Base-by-base conservation (phyloP, 805 yeast genomes). In the Wickerhamiella siamensis region DNA sequence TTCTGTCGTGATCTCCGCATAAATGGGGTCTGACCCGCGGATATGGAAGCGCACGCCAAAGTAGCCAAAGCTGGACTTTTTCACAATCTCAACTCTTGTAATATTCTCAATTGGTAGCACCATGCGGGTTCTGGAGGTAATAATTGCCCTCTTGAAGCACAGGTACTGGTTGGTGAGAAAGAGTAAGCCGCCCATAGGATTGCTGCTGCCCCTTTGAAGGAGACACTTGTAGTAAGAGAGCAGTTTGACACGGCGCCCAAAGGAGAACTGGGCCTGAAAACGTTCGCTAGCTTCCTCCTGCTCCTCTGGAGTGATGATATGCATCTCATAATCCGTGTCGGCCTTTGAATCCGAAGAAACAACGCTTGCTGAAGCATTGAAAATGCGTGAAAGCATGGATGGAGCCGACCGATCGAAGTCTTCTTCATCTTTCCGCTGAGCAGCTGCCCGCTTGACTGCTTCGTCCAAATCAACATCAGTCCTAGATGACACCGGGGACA, bases 91-190 rank as follows among this genome's bases (percentile, higher is more conserved):
- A 2, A 36, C 38, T 4, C n/a, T 24, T 4, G 31, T 18, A 21
- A 88, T 63, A 51, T 83, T 93, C 4, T 54, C 53, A 32, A 81
- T 61, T 0, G 97, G 97, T 6, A 88, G 59, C 5, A 86, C 73
- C 94, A 88, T 83, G 43, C 73, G 73, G 1, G 94, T 80, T 31
- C 72, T 71, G 0, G 80, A 68, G 0, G 93, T 91, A 0, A 93
- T 93, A 3, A 83, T 53, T 31, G 83, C 63, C 31, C 94, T 78
- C 46, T 91, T 66, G 60, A 81, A 88, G 48, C 94, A 87, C n/a
- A 88, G 55, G 43, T 71, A 73, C 24, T 67, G 67, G 16, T 70
- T 64, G 0, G 94, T 83, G 10, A 88, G 51, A 56, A 84, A 84
- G 2, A 87, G 53, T 51, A 83, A 82, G 1, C 97, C 97, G 49